These are phyloP conservation scores for Echium plantagineum DNA, from an alignment of 257 asterid species.

Conservation along the genomic window DNA sequence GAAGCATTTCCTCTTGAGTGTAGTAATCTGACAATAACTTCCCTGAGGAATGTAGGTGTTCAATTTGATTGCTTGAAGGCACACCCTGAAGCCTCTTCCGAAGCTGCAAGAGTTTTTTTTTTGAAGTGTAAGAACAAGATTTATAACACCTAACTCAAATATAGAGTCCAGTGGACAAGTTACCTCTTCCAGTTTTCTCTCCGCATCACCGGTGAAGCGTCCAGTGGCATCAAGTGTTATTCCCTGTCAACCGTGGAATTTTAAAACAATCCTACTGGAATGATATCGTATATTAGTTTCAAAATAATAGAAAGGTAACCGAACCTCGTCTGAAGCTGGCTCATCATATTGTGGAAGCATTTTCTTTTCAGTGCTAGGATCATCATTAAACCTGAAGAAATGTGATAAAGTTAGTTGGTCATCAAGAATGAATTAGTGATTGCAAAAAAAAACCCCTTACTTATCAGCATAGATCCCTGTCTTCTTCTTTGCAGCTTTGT, in stretches of 20 bases:
- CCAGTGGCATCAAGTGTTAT: slow-evolving; percentile 86
- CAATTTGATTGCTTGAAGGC: slow-evolving; percentile 31
- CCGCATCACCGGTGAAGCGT: slow-evolving; percentile 72
- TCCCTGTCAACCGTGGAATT: slow-evolving; percentile 38
- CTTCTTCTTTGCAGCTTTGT: slow-evolving; percentile 78
- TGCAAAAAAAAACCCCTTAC: slow-evolving; percentile 28
- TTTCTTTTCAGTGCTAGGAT: slow-evolving; percentile 43
- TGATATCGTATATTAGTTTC: neutral
- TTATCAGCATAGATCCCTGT: slow-evolving; percentile 70
- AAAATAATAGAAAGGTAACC: slow-evolving; percentile 9
- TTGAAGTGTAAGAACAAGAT: neutral
- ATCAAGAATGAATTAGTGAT: slow-evolving; percentile 5
- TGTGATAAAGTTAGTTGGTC: slow-evolving; percentile 10
- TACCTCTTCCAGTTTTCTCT: slow-evolving; percentile 91
- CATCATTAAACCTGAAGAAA: slow-evolving; percentile 60
- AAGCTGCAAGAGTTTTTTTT: slow-evolving; percentile 54
- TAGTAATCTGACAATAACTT: slow-evolving; percentile 65
- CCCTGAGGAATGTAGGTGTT: slow-evolving; percentile 53
- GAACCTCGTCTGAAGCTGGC: slow-evolving; percentile 77
- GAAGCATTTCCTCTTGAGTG: slow-evolving; percentile 79
- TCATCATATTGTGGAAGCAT: slow-evolving; percentile 96
- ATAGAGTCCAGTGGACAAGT: slow-evolving; percentile 7
- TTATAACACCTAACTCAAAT: slow-evolving; percentile 11
- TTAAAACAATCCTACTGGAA: slow-evolving; percentile 9
- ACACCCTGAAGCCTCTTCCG: slow-evolving; percentile 76